A percentile compares a stretch with the other conserved stretches of the same genome.
These are phyloP conservation scores for Fusarium sambucinum DNA, from an alignment of 2,329 filamentous ascomycete species.

Conservation along the genomic window DNA sequence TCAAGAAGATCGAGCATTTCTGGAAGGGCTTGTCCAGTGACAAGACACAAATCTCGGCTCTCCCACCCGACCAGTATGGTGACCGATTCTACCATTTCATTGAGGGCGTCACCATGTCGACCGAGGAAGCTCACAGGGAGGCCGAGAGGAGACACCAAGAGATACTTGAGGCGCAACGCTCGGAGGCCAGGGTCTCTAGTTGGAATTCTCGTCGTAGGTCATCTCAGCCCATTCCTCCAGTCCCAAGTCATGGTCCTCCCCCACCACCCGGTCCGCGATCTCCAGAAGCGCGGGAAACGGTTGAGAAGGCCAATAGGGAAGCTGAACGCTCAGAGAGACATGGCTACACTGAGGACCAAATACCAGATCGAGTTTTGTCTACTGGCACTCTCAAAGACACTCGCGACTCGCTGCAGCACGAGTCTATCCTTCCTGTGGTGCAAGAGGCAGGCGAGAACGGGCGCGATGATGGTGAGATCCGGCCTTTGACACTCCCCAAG, in stretches of 20 bases:
- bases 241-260: constrained; percentile 62
- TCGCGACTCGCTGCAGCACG: constrained; percentile 69
- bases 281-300: constrained; percentile 56
- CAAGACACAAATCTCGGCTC: constrained; percentile 88
- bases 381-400: constrained; percentile 56
- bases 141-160: constrained; percentile 69
- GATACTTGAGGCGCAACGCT: constrained; percentile 57
- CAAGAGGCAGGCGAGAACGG: constrained; percentile 84
- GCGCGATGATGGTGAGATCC: constrained; percentile 54
- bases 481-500: constrained; percentile 60
- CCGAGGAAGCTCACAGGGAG: constrained; percentile 84
- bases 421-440: constrained; percentile 78
- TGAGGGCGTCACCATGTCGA: constrained; percentile 87
- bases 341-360: constrained; percentile 59
- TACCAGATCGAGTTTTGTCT: constrained; percentile 71
- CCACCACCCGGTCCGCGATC: constrained; percentile 53
- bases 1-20: constrained; percentile 96
- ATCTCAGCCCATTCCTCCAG: constrained; percentile 56
- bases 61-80: constrained; percentile 90
- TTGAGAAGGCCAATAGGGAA: constrained; percentile 57
- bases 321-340: constrained; percentile 52
- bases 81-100: constrained; percentile 96
- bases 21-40: constrained; percentile 93
- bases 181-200: constrained; percentile 53
- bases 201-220: constrained; percentile 54